Conservation (phyloP, 2,329 filamentous ascomycete genomes). For the Aureobasidium mangrovei region DNA sequence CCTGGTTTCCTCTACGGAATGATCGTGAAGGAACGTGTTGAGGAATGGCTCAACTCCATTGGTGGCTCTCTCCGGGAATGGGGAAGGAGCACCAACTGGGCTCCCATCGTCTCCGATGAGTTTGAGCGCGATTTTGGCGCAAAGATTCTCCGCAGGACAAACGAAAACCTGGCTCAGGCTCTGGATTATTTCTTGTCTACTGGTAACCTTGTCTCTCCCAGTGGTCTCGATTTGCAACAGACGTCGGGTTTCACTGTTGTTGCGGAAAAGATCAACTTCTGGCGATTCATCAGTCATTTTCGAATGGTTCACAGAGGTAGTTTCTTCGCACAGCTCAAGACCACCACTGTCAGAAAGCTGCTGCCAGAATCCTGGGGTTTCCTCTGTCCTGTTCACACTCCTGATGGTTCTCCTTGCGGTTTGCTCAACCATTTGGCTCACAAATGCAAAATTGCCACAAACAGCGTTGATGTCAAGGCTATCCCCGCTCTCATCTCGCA, state of each 20-base stretch:
- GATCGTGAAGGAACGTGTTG: constrained; percentile 88
- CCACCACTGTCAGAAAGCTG: constrained; percentile 90
- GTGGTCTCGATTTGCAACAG: constrained; percentile 89
- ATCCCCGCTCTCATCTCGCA: constrained; percentile 67
- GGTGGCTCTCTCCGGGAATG: constrained; percentile 39
- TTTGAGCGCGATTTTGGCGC: constrained; percentile 73
- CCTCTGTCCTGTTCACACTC: constrained; percentile 92
- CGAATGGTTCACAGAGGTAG: constrained; percentile 98
- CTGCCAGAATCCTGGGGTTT: constrained; percentile 97
- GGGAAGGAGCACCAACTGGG: constrained; percentile 42
- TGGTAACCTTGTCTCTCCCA: constrained; percentile 83
- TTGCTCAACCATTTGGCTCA: constrained; percentile 91
- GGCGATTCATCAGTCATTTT: constrained; percentile 97
- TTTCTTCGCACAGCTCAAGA: constrained; percentile 97
- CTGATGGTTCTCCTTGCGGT: constrained; percentile 90
- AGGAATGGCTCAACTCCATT: constrained; percentile 74
- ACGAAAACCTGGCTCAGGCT: constrained; percentile 78
- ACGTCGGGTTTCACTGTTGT: constrained; percentile 92
- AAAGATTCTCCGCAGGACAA: constrained; percentile 70
- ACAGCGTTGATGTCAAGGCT: constrained; percentile 61
- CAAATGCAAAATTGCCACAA: constrained; percentile 83
- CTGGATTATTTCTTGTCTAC: constrained; percentile 96
- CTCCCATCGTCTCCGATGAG: constrained; percentile 61
- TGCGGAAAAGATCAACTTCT: constrained; percentile 97
- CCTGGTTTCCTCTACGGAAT: constrained; percentile 91